Percentiles rank a stretch among this genome's conserved stretches.
These are phyloP conservation scores for Shiraia bambusicola DNA, from an alignment of 2,329 filamentous ascomycete genomes.

Conservation along the genomic window DNA sequence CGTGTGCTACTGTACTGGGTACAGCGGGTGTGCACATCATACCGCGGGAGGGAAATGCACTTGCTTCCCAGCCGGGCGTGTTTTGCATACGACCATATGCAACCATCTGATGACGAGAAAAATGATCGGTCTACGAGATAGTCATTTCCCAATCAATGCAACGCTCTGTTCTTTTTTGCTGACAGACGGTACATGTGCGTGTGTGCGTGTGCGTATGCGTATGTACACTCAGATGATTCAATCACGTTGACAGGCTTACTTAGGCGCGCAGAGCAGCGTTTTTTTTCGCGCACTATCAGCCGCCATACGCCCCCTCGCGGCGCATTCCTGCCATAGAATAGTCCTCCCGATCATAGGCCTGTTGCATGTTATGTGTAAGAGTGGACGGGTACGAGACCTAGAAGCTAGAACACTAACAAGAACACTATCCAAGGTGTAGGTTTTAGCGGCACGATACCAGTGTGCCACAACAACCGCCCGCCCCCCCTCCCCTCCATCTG, in stretches of 20 bases:
- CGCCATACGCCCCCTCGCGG: neutral
- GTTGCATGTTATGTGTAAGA: too few relatives aligned
- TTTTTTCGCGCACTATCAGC: neutral
- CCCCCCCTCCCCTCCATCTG: too few relatives aligned
- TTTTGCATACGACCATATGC: neutral
- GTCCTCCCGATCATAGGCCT: too few relatives aligned
- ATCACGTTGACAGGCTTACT: neutral
- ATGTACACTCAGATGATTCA: constrained; percentile 1
- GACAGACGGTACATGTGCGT: neutral
- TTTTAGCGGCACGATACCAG: constrained; percentile 2
- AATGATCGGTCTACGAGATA: too few relatives aligned
- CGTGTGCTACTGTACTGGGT: neutral
- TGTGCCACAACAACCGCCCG: constrained; percentile 1
- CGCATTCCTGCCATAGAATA: neutral
- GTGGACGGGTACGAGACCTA: too few relatives aligned
- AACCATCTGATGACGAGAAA: too few relatives aligned
- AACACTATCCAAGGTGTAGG: neutral
- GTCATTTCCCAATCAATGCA: too few relatives aligned
- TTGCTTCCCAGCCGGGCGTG: neutral
- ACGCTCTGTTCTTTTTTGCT: too few relatives aligned
- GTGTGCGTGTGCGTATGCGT: constrained; percentile 2
- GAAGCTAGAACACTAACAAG: too few relatives aligned
- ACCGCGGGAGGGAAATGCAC: neutral
- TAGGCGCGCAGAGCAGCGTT: constrained; percentile 1
- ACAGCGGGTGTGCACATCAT: neutral